Conservation (phyloP, 345 rosid genomes). For the Aethionema arabicum region DNA sequence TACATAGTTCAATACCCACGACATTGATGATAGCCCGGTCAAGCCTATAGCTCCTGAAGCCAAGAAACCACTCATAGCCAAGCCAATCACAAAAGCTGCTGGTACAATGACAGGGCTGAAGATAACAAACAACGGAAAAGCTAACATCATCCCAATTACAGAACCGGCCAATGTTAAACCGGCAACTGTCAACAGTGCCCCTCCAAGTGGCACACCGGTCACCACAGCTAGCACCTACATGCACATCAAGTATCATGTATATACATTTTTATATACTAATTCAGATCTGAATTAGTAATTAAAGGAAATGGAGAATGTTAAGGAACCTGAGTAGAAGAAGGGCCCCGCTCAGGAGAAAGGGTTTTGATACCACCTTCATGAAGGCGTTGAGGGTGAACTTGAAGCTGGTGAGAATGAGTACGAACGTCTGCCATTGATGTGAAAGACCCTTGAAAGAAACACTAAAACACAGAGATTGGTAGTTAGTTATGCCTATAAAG, state of each 20-base stretch:
- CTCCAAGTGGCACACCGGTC: conserved; percentile 53
- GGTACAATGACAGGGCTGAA: conserved; percentile 85
- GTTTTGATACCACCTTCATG: conserved; percentile 42
- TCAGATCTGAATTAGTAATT: conserved; percentile 3
- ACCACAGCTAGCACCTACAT: conserved; percentile 54
- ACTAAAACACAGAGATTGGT: conserved; percentile 10
- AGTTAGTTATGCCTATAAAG: conserved; percentile 12
- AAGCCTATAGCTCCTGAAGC: conserved; percentile 72
- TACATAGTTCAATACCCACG: conserved; percentile 48
- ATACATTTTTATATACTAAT: neutral
- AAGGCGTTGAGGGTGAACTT: conserved; percentile 56
- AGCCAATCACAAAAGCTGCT: conserved; percentile 50
- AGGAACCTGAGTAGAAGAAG: conserved; percentile 45
- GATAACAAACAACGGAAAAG: conserved; percentile 63
- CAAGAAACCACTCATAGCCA: conserved; percentile 61
- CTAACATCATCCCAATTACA: conserved; percentile 52
- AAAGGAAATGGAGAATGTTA: neutral
- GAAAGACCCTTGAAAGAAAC: neutral
- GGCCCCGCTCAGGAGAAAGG: conserved; percentile 39
- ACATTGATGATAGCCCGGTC: conserved; percentile 62
- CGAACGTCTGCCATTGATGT: conserved; percentile 53
- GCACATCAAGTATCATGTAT: neutral
- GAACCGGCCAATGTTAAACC: conserved; percentile 69
- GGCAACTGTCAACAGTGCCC: conserved; percentile 60
- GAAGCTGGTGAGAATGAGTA: conserved; percentile 54